Percentiles rank a stretch among this genome's conserved stretches.
phyloP scores from a whole-genome alignment of 2,329 filamentous ascomycete species.

The Hymenoscyphus infarciens region DNA sequence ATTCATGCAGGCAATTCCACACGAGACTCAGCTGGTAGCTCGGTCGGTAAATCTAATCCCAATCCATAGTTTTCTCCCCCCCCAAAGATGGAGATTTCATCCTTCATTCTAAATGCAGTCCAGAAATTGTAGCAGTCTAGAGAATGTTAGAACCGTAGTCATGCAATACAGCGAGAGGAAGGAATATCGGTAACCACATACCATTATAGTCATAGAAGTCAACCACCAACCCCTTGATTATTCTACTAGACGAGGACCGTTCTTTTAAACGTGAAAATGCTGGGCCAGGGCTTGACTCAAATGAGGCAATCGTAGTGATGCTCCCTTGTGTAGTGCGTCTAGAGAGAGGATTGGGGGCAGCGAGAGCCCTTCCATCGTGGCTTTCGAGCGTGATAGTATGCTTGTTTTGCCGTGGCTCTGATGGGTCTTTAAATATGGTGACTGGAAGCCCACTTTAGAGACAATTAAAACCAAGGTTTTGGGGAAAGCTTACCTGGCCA shows the following conservation, averaged over 20 bases:
- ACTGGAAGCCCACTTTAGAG: constrained; percentile 8
- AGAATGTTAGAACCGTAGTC: not conserved
- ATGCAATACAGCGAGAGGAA: not conserved
- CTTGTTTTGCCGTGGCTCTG: constrained; percentile 15
- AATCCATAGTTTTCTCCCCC: not conserved
- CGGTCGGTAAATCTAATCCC: not conserved
- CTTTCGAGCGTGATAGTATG: constrained; percentile 19
- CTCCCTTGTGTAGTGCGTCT: constrained; percentile 21
- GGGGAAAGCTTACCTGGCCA: constrained; percentile 19
- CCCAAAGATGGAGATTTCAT: not conserved
- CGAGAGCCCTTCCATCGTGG: constrained; percentile 16
- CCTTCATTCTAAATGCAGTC: constrained; percentile 17
- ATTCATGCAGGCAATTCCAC: not conserved
- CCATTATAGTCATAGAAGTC: constrained; percentile 21
- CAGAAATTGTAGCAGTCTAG: constrained; percentile 21
- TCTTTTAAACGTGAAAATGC: constrained; percentile 15
- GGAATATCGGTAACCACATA: not conserved
- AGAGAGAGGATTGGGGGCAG: constrained; percentile 9
- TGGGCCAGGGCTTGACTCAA: constrained; percentile 14
- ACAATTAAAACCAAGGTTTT: not conserved
- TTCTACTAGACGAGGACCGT: not conserved
- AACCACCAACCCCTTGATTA: constrained; percentile 19
- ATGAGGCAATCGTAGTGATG: constrained; percentile 20
- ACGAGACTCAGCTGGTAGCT: not conserved
- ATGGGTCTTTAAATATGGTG: constrained; percentile 19